Conservation (phyloP, 116 monocot genomes). For the Cymodocea nodosa region DNA sequence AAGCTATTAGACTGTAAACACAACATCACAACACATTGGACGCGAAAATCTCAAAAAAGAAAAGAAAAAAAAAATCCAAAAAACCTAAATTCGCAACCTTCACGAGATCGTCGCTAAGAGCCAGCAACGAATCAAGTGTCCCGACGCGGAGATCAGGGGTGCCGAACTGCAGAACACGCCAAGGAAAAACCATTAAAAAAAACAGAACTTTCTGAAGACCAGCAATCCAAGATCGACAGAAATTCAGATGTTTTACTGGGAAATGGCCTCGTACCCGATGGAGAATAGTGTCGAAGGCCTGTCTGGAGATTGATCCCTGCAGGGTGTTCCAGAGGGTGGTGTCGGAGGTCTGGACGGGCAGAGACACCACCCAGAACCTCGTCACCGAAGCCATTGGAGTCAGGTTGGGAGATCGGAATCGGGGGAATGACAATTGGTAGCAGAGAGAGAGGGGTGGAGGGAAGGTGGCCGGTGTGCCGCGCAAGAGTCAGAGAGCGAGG, state of each 20-base stretch:
- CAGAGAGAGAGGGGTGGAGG: no score
- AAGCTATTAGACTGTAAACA: constrained; percentile 78
- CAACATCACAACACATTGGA: constrained; percentile 1
- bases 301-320: constrained; percentile 60
- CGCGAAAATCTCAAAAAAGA: not conserved
- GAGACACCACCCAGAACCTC: constrained; percentile 80
- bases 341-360: constrained; percentile 51
- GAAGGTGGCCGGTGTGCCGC: no score
- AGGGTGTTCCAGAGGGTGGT: constrained; percentile 52
- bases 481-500: no score
- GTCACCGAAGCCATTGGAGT: constrained; percentile 25
- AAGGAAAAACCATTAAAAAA: constrained; percentile 9
- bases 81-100: constrained; percentile 38
- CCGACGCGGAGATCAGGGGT: constrained; percentile 83
- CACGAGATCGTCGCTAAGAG: constrained; percentile 79
- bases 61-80: constrained; percentile 2
- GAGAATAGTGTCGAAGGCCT: constrained; percentile 80
- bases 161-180: constrained; percentile 48
- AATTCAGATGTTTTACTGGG: no score
- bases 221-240: not conserved
- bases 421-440: no score
- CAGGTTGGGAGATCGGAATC: not conserved
- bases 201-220: constrained; percentile 1
- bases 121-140: constrained; percentile 79
- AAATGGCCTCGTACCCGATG: constrained; percentile 34